Conservation (phyloP, 2,329 filamentous ascomycete species). For the Alternaria arborescens region DNA sequence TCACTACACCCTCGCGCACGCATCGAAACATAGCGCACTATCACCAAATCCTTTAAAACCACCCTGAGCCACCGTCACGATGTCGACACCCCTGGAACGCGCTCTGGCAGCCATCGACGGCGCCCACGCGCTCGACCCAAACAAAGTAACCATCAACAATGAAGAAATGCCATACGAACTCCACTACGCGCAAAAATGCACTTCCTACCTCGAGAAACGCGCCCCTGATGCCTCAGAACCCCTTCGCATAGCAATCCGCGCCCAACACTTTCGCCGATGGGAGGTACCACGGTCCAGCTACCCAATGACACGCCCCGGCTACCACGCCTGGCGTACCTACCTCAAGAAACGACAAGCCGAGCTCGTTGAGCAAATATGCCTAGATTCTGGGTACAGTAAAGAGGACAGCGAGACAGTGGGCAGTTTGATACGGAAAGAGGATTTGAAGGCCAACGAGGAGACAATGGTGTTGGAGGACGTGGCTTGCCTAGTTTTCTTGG, state of each 20-base stretch:
- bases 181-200: conserved; percentile 83
- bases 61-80: conserved; percentile 5
- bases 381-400: conserved; percentile 58
- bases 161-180: conserved; percentile 75
- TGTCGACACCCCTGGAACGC: conserved; percentile 40
- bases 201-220: conserved; percentile 71
- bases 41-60: no score
- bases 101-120: conserved; percentile 76
- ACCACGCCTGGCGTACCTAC: conserved; percentile 79
- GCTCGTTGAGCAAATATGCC: conserved; percentile 64
- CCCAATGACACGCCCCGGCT: conserved; percentile 77
- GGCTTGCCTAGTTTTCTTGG: conserved; percentile 85
- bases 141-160: conserved; percentile 56
- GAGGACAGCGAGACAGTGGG: conserved; percentile 70
- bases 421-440: conserved; percentile 80
- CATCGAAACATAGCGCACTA: no score
- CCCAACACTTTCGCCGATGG: conserved; percentile 87
- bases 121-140: conserved; percentile 75
- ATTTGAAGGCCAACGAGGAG: conserved; percentile 69
- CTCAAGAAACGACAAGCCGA: conserved; percentile 76
- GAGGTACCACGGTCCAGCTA: conserved; percentile 78
- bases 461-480: conserved; percentile 84
- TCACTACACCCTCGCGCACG: conserved; percentile 6
- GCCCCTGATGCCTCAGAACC: conserved; percentile 69
- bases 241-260: conserved; percentile 78